Evolutionary conservation across 1,284 basidiomycete species (phyloP).

Genomic region (Puccinia polysora): DNA sequence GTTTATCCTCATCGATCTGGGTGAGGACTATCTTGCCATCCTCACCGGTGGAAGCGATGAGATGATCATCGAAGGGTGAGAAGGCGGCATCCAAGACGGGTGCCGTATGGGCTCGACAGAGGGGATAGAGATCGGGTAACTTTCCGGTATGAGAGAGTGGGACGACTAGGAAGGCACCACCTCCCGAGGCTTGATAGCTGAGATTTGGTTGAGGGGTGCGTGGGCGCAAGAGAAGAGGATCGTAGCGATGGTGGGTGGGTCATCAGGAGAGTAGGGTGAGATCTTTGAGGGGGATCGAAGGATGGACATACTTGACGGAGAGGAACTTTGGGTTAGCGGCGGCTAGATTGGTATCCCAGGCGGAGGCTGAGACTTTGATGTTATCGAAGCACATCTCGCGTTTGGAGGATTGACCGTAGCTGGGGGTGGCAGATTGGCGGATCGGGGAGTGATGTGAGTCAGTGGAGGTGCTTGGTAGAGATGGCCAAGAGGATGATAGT

Average conservation of each 20-base stretch:
- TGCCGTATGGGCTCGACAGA: slow-evolving; percentile 69
- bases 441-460: not conserved
- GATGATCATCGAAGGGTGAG: slow-evolving; percentile 86
- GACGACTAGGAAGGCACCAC: slow-evolving; percentile 88
- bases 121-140: slow-evolving; percentile 84
- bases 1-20: slow-evolving; percentile 67
- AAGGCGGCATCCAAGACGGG: slow-evolving; percentile 83
- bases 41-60: slow-evolving; percentile 85
- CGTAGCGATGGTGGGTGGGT: not conserved
- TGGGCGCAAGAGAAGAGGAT: not conserved
- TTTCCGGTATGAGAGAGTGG: slow-evolving; percentile 62
- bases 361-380: slow-evolving; percentile 63
- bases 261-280: too few relatives aligned
- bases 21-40: slow-evolving; percentile 89
- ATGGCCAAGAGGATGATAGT: not conserved
- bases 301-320: slow-evolving; percentile 77
- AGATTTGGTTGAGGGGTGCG: too few relatives aligned
- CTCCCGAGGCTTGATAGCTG: slow-evolving; percentile 62
- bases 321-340: slow-evolving; percentile 73
- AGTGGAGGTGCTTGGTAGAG: not conserved
- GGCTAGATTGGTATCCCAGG: slow-evolving; percentile 95
- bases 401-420: slow-evolving; percentile 7
- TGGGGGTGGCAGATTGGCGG: not conserved
- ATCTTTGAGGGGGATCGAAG: not conserved
- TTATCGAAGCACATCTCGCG: slow-evolving; percentile 47